Evolutionary conservation across 352 stramenopile species (phyloP).

Genomic region (Globisporangium viniferum): DNA sequence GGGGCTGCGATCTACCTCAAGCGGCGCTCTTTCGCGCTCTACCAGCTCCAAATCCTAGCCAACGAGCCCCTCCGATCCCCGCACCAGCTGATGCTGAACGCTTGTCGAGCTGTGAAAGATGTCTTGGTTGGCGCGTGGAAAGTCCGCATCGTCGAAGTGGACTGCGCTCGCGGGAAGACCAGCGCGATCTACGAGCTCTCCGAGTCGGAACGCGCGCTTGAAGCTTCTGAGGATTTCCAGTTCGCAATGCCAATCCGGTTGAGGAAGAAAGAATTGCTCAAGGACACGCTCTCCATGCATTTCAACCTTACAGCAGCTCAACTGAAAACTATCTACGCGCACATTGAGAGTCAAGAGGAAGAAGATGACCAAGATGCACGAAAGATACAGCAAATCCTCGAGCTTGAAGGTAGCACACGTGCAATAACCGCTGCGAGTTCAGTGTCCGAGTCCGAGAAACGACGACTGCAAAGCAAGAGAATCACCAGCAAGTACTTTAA

Average conservation of each 20-base stretch:
- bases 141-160: constrained; percentile 48
- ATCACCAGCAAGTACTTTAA: constrained; percentile 34
- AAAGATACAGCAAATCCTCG: constrained; percentile 3
- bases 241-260: constrained; percentile 39
- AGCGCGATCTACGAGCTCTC: constrained; percentile 57
- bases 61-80: constrained; percentile 49
- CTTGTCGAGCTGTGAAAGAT: constrained; percentile 39
- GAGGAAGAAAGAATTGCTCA: constrained; percentile 42
- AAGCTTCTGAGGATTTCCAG: constrained; percentile 18
- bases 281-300: constrained; percentile 38
- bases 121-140: constrained; percentile 56
- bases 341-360: not conserved
- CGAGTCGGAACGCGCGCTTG: constrained; percentile 29
- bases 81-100: constrained; percentile 48
- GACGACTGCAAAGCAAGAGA: constrained; percentile 23
- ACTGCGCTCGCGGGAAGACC: constrained; percentile 42
- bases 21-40: constrained; percentile 45
- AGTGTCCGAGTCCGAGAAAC: constrained; percentile 21
- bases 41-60: constrained; percentile 33
- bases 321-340: constrained; percentile 13
- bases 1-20: constrained; percentile 61
- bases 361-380: constrained; percentile 6
- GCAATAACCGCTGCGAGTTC: not conserved
- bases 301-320: constrained; percentile 15
- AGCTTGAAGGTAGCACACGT: constrained; percentile 4